phyloP scores from a whole-genome alignment of 805 yeast genomes.

The Cyberlindnera bimundalis region DNA sequence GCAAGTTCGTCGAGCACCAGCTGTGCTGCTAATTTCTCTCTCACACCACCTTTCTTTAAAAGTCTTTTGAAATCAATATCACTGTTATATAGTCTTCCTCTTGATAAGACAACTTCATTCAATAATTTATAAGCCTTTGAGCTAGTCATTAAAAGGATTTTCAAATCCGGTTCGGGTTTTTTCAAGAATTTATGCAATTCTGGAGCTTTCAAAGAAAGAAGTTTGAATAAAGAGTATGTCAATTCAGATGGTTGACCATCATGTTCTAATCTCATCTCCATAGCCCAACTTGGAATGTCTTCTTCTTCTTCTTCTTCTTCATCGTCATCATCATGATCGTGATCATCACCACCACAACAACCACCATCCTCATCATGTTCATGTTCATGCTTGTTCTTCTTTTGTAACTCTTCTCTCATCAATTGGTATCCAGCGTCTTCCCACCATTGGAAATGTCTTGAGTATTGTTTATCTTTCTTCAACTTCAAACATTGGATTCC shows the following conservation, averaged over 20 bases:
- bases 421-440: conserved; percentile 41
- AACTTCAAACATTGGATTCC: conserved; percentile 44
- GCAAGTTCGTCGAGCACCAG: conserved; percentile 18
- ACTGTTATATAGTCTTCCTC: conserved; percentile 16
- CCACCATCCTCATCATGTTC: conserved; percentile 21
- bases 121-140: conserved; percentile 22
- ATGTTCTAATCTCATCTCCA: conserved; percentile 36
- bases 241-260: conserved; percentile 44
- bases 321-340: conserved; percentile 15
- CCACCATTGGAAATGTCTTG: conserved; percentile 46
- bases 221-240: conserved; percentile 40
- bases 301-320: conserved; percentile 20
- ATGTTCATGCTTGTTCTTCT: conserved; percentile 16
- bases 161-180: conserved; percentile 12
- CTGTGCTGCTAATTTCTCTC: conserved; percentile 19
- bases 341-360: conserved; percentile 18
- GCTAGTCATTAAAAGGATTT: conserved; percentile 17
- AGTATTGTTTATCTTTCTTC: conserved; percentile 32
- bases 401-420: conserved; percentile 14
- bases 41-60: conserved; percentile 14
- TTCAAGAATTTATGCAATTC: conserved; percentile 28
- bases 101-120: conserved; percentile 16
- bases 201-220: conserved; percentile 31
- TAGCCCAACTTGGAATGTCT: conserved; percentile 39
- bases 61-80: conserved; percentile 12